Conservation (phyloP, 495 filamentous ascomycete genomes). For the Cercophora sp. region DNA sequence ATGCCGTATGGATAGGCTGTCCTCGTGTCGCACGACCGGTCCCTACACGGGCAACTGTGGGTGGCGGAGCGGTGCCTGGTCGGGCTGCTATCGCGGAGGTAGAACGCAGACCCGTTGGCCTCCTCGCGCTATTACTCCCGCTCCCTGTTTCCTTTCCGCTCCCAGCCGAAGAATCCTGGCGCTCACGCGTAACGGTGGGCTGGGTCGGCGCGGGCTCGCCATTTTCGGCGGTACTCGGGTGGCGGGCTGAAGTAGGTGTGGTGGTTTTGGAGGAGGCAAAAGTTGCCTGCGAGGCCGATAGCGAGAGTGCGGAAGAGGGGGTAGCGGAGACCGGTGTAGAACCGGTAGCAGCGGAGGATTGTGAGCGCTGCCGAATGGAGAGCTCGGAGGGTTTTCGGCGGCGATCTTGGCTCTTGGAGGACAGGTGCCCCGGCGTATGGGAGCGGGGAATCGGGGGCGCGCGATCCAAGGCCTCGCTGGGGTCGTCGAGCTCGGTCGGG, state of each 20-base stretch:
- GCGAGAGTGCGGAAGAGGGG: slow-evolving; percentile 18
- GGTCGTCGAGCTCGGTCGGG: slow-evolving; percentile 22
- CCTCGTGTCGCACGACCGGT: slow-evolving; percentile 28
- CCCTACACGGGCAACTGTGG: slow-evolving; percentile 17
- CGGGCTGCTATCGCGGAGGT: slow-evolving; percentile 50
- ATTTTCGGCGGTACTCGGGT: slow-evolving; percentile 19
- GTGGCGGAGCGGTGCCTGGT: slow-evolving; percentile 18
- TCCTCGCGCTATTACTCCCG: slow-evolving; percentile 21
- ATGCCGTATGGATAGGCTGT: slow-evolving; percentile 36
- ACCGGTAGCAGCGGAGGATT: slow-evolving; percentile 37
- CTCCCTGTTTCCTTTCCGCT: slow-evolving; percentile 26
- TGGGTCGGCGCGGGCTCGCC: slow-evolving; percentile 8
- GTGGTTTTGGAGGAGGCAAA: slow-evolving; percentile 30
- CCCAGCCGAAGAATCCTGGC: slow-evolving; percentile 43
- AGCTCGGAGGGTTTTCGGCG: slow-evolving; percentile 44
- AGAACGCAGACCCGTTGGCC: slow-evolving; percentile 41
- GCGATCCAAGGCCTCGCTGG: slow-evolving; percentile 23
- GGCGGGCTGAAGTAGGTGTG: slow-evolving; percentile 25
- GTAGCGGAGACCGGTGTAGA: slow-evolving; percentile 25
- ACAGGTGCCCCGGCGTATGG: slow-evolving; percentile 53
- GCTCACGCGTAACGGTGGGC: slow-evolving; percentile 19
- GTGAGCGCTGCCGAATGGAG: slow-evolving; percentile 47
- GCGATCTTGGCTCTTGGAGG: slow-evolving; percentile 45
- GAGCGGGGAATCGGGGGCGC: slow-evolving; percentile 40
- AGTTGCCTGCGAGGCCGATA: slow-evolving; percentile 25